Percentiles rank a stretch among this genome's conserved stretches.
These are phyloP conservation scores for Chytriomyces sp. DNA, from an alignment of 192 early-diverging fungal genomes.

Conservation along the genomic window DNA sequence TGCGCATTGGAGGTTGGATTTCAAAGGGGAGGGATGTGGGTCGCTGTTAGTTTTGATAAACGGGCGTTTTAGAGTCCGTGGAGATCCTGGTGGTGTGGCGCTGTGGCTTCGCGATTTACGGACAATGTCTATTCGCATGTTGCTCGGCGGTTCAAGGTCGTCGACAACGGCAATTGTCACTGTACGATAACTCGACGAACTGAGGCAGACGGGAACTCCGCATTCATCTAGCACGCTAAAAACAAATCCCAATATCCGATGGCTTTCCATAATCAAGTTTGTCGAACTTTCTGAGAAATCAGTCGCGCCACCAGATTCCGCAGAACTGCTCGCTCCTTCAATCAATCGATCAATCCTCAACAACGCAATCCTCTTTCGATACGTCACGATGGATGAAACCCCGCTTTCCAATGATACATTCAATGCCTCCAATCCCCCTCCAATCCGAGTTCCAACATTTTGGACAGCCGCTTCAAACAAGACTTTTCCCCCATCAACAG, in stretches of 20 bases:
- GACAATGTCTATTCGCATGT: too few relatives aligned
- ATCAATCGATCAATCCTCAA: slow-evolving; percentile 16
- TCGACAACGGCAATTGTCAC: slow-evolving; percentile 20
- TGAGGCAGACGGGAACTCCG: not conserved
- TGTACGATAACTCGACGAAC: not conserved
- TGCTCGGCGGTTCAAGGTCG: not conserved
- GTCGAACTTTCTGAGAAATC: not conserved
- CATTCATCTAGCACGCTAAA: slow-evolving; percentile 14
- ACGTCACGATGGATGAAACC: slow-evolving; percentile 1
- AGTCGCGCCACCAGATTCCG: not conserved
- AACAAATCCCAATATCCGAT: slow-evolving; percentile 6
- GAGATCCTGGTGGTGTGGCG: too few relatives aligned
- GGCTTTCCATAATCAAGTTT: not conserved
- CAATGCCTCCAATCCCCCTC: not conserved
- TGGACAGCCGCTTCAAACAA: not conserved
- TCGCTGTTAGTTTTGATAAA: too few relatives aligned
- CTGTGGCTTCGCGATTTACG: too few relatives aligned
- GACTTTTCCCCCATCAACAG: not conserved
- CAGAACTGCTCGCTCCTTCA: not conserved
- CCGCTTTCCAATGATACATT: not conserved
- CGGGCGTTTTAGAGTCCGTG: too few relatives aligned
- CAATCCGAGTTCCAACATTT: slow-evolving; percentile 10
- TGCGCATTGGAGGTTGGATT: slow-evolving; percentile 8
- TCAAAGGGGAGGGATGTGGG: not conserved
- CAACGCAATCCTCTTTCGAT: not conserved